phyloP scores from a whole-genome alignment of 2,329 filamentous ascomycete species.

The Xylariaceae sp. region DNA sequence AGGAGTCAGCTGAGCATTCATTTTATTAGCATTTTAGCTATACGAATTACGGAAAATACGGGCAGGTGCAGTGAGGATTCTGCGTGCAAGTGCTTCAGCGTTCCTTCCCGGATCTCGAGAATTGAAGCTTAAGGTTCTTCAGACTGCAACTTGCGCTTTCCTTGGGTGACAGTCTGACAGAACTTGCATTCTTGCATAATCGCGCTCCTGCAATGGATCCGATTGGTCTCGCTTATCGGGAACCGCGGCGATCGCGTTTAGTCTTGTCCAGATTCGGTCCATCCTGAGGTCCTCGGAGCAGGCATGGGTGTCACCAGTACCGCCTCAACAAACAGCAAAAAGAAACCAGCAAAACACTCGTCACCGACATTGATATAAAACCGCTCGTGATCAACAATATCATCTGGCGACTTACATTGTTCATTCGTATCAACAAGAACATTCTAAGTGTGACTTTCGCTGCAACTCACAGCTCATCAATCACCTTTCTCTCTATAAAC shows the following conservation, averaged over 20 bases:
- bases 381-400: background rate
- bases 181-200: background rate
- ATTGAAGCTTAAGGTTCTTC: background rate
- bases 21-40: too few species aligned
- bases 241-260: too few species aligned
- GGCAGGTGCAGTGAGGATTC: too few species aligned
- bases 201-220: background rate
- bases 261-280: background rate
- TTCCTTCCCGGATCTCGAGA: background rate
- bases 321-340: background rate
- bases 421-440: too few species aligned
- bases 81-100: too few species aligned
- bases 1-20: too few species aligned
- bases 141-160: background rate
- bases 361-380: too few species aligned
- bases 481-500: background rate
- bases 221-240: background rate
- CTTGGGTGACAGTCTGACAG: background rate
- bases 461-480: background rate
- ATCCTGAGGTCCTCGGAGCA: background rate
- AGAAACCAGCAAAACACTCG: background rate
- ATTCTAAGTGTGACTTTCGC: too few species aligned
- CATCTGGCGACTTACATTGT: too few species aligned
- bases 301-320: background rate
- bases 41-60: too few species aligned